Evolutionary conservation across 768 basidiomycete species (phyloP).

Genomic region (Hortiboletus flavorubellus): DNA sequence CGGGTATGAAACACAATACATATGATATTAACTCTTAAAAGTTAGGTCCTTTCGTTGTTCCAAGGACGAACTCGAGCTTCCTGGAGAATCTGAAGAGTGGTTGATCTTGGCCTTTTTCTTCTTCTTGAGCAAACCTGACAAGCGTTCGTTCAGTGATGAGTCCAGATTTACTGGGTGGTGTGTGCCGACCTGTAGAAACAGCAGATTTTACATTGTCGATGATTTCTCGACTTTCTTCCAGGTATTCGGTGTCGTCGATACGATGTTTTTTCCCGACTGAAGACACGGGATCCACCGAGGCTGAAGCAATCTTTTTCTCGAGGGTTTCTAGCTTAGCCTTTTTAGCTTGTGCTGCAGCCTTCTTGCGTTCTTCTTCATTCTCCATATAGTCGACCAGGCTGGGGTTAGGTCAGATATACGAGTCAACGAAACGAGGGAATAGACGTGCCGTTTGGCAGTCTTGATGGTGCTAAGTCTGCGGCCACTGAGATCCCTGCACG

Average conservation of each 20-base stretch:
- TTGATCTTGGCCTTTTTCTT: conserved; percentile 63
- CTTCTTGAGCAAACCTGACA: conserved; percentile 69
- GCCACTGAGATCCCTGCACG: conserved; percentile 89
- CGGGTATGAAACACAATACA: background rate
- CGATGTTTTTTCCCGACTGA: conserved; percentile 78
- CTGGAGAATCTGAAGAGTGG: conserved; percentile 14
- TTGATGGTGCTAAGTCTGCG: conserved; percentile 90
- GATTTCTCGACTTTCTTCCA: conserved; percentile 89
- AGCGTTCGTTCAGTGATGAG: conserved; percentile 18
- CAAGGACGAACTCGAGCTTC: conserved; percentile 22
- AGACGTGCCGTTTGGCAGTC: conserved; percentile 84
- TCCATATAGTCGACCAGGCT: conserved; percentile 88
- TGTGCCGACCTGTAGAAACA: conserved; percentile 69
- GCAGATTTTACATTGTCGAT: conserved; percentile 91
- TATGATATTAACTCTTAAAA: background rate
- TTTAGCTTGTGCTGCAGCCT: conserved; percentile 72
- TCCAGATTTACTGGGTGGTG: background rate
- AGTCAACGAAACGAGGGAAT: background rate
- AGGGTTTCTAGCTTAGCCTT: conserved; percentile 81
- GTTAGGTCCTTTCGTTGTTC: background rate
- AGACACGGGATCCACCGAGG: conserved; percentile 41
- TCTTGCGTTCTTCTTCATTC: conserved; percentile 74
- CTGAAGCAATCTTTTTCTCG: conserved; percentile 64
- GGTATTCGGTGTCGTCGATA: conserved; percentile 87
- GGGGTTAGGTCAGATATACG: background rate